phyloP scores from a whole-genome alignment of 192 early-diverging fungal genomes.

The Coemansia sp. region DNA sequence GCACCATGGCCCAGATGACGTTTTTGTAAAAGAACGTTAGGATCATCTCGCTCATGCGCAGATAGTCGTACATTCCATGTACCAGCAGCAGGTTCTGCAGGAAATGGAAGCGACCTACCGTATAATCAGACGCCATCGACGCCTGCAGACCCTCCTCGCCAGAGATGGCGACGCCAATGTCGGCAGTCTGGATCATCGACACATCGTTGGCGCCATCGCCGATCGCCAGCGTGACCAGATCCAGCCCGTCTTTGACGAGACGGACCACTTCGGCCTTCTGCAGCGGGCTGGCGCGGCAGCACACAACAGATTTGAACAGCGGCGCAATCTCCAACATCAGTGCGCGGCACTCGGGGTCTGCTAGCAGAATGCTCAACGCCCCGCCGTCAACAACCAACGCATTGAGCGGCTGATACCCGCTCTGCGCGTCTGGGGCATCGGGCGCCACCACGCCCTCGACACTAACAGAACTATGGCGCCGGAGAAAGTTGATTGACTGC shows the following conservation, averaged over 20 bases:
- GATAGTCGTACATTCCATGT: slow-evolving; percentile 90
- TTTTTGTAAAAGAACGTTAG: slow-evolving; percentile 98
- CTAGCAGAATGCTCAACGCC: slow-evolving; percentile 57
- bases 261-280: slow-evolving; percentile 96
- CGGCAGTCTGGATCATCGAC: slow-evolving; percentile 95
- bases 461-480: slow-evolving; percentile 32
- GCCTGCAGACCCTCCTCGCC: slow-evolving; percentile 89
- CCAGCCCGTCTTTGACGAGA: slow-evolving; percentile 75
- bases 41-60: slow-evolving; percentile 85
- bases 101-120: slow-evolving; percentile 89
- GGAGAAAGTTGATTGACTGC: slow-evolving; percentile 45
- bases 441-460: slow-evolving; percentile 8
- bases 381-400: slow-evolving; percentile 86
- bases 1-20: slow-evolving; percentile 86
- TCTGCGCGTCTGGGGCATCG: slow-evolving; percentile 11
- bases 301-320: slow-evolving; percentile 81
- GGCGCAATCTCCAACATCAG: slow-evolving; percentile 67
- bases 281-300: slow-evolving; percentile 88
- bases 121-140: slow-evolving; percentile 92
- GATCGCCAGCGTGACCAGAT: slow-evolving; percentile 67
- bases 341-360: slow-evolving; percentile 30
- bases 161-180: slow-evolving; percentile 77
- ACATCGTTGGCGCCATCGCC: slow-evolving; percentile 90
- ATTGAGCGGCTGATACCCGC: slow-evolving; percentile 43
- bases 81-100: slow-evolving; percentile 83